Evolutionary conservation across 345 rosid genomes (phyloP).

Genomic region (Euphorbia pulcherrima): DNA sequence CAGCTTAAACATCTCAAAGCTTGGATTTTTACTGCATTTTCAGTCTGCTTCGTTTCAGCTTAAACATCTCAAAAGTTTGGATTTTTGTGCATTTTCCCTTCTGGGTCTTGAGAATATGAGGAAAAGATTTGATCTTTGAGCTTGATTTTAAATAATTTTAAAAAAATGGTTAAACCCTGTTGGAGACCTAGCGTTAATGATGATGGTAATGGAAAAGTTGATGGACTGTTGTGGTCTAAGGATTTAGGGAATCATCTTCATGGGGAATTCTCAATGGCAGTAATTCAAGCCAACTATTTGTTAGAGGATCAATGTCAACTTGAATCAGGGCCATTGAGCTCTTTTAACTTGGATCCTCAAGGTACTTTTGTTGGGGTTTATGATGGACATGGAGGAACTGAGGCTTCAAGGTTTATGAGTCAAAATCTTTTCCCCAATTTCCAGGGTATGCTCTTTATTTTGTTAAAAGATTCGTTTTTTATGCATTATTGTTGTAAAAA

Average conservation of each 20-base stretch:
- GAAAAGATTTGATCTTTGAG: neutral
- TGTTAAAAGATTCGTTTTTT: neutral
- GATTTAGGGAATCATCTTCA: constrained; percentile 58
- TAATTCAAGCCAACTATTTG: constrained; percentile 62
- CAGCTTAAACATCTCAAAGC: no score
- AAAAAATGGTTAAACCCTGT: constrained; percentile 59
- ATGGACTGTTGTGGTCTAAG: constrained; percentile 65
- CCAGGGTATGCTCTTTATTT: constrained; percentile 42
- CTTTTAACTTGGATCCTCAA: constrained; percentile 35
- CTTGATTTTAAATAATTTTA: constrained; percentile 6
- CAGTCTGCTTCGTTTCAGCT: constrained; percentile 21
- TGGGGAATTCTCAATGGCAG: constrained; percentile 83
- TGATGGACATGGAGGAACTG: constrained; percentile 88
- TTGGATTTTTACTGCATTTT: constrained; percentile 24
- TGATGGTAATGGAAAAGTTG: constrained; percentile 39
- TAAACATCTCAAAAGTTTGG: no score
- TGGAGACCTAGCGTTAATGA: constrained; percentile 46
- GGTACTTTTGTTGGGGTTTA: constrained; percentile 73
- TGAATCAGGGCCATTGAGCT: constrained; percentile 70
- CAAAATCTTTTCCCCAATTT: constrained; percentile 56
- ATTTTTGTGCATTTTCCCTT: constrained; percentile 16
- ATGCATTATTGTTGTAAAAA: neutral
- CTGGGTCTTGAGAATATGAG: constrained; percentile 12
- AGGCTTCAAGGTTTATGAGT: constrained; percentile 58
- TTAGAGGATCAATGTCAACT: constrained; percentile 86